These are phyloP conservation scores for Fusarium nanum DNA, from an alignment of 2,329 filamentous ascomycete genomes.

Conservation along the genomic window DNA sequence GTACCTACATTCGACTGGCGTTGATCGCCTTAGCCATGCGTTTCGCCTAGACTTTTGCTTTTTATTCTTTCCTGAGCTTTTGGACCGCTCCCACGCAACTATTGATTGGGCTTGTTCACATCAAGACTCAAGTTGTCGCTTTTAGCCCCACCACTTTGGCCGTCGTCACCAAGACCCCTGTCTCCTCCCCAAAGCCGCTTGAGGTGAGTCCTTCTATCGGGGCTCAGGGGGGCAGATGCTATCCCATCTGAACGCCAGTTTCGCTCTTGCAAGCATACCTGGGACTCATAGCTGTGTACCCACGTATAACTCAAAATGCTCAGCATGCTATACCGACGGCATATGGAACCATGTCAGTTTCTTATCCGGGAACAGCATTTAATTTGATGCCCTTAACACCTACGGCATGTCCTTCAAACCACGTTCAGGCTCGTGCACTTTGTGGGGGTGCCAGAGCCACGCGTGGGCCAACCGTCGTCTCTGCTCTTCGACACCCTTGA, in stretches of 20 bases:
- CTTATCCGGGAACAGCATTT: constrained; percentile 13
- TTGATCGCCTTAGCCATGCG: constrained; percentile 38
- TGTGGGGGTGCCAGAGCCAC: constrained; percentile 41
- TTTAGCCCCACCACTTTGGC: constrained; percentile 42
- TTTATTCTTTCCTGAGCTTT: constrained; percentile 36
- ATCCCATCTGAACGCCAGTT: constrained; percentile 11
- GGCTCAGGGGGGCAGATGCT: constrained; percentile 1
- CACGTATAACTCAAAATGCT: neutral
- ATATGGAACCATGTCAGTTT: constrained; percentile 19
- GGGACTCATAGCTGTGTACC: neutral
- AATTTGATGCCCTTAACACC: constrained; percentile 27
- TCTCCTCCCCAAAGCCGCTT: constrained; percentile 2
- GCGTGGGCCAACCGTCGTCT: constrained; percentile 38
- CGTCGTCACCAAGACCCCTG: constrained; percentile 41
- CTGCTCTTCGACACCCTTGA: constrained; percentile 37
- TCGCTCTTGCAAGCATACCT: constrained; percentile 3
- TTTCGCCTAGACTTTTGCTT: constrained; percentile 27
- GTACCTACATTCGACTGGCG: constrained; percentile 7
- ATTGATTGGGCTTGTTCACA: constrained; percentile 37
- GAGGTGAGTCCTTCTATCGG: constrained; percentile 21
- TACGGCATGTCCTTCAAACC: constrained; percentile 24
- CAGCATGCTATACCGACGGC: constrained; percentile 10
- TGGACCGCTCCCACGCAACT: constrained; percentile 23
- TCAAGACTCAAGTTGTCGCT: constrained; percentile 14
- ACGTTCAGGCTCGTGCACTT: constrained; percentile 34